These are phyloP conservation scores for Fimicolochytrium jonesii DNA, from an alignment of 192 early-diverging fungal genomes.

Conservation along the genomic window DNA sequence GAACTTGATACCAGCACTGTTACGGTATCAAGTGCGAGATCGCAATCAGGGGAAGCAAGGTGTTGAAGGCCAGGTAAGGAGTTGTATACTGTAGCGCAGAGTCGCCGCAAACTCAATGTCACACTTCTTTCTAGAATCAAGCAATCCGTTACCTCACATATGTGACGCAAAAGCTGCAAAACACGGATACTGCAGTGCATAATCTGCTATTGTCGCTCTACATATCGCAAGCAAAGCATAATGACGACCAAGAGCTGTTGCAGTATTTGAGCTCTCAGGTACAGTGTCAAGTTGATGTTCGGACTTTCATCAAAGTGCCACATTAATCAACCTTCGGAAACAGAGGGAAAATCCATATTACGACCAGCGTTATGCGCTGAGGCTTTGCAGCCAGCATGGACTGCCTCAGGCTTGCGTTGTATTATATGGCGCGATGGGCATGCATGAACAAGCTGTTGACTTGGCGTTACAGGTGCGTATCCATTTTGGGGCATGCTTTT, in stretches of 20 bases:
- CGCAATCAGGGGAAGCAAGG: conserved; percentile 13
- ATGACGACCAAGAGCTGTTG: conserved; percentile 60
- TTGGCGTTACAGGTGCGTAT: conserved; percentile 70
- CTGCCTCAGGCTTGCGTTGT: conserved; percentile 85
- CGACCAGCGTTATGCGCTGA: conserved; percentile 86
- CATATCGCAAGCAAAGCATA: conserved; percentile 56
- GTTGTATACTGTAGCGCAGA: too few species aligned
- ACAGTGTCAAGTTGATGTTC: conserved; percentile 11
- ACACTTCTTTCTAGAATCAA: conserved; percentile 64
- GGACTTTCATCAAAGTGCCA: too few species aligned
- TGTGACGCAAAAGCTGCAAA: conserved; percentile 69
- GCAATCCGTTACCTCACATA: conserved; percentile 84
- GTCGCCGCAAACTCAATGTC: too few species aligned
- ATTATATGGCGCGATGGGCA: conserved; percentile 80
- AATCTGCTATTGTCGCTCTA: conserved; percentile 86
- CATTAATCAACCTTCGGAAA: conserved; percentile 11
- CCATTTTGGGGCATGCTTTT: not conserved
- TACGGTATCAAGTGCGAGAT: conserved; percentile 86
- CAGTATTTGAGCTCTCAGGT: conserved; percentile 72
- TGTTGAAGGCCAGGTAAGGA: conserved; percentile 3
- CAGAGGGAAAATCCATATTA: conserved; percentile 79
- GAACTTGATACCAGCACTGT: conserved; percentile 80
- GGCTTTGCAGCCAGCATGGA: conserved; percentile 79
- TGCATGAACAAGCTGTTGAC: conserved; percentile 91
- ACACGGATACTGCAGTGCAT: conserved; percentile 86